Evolutionary conservation across 1,284 basidiomycete genomes (phyloP), one percentile per base, ranked within the genome.

Genomic region (Apiotrichum domesticum): DNA sequence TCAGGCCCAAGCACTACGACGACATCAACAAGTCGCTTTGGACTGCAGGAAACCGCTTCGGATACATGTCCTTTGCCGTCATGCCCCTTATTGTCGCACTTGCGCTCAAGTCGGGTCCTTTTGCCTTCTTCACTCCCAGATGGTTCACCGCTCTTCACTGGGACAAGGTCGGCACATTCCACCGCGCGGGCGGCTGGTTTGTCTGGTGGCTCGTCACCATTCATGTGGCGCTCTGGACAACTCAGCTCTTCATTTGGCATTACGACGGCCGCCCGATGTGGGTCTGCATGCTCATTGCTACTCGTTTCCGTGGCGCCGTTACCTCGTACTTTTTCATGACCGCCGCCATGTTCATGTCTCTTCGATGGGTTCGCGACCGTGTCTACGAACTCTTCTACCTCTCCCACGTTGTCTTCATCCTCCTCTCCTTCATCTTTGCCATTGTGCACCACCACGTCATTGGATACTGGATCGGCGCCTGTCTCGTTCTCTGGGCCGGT

Each of bases 361-460:
- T 88, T 43, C 78, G 79, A 11, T 81, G 83, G 9, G 73, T 93
- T 51, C 82, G 90, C 35, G 81, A 82, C 50, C 77, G 78, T 11
- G 82, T 83, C 65, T 93, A 91, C 74, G 89, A 90, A 71, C 70
- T 78, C 14, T 93, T 93, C 78, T 91, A 88, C 71, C 75, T 82
- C 58, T 70, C 82, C 3, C 90, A 93, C 68, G 70, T 90, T 55
- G 66, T 86, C 44, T 78, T 87, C 39, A 82, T 86, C 29, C 81
- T 86, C 32, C 66, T 81, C n/a, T 84, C 83, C 37, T 74, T 84
- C 52, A 79, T 82, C 58, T 80, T 84, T 3, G 85, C 83, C 6
- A 73, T 54, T n/a, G 34, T 88, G 0, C 88, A 90, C 68, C 86
- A 88, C 66, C 84, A 85, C 6, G 80, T 83, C 3, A 77, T 80